A percentile compares a stretch with the other conserved stretches of the same genome.
These are phyloP conservation scores for Aspergillus niger DNA, from an alignment of 2,329 filamentous ascomycete species.

Conservation along the genomic window DNA sequence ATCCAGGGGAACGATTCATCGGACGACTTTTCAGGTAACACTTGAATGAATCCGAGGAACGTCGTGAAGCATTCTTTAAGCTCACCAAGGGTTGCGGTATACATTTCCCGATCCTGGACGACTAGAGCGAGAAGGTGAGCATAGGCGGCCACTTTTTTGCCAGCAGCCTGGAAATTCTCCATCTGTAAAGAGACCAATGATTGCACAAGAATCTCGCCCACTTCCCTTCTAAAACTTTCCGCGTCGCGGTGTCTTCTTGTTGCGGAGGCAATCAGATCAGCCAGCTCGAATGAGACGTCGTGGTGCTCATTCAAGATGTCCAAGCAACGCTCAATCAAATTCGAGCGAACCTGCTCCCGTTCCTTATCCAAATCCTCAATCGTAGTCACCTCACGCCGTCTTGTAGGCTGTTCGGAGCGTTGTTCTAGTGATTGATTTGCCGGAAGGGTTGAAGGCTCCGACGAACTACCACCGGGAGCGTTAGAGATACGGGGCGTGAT, in stretches of 20 bases:
- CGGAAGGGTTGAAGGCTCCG: conserved; percentile 27
- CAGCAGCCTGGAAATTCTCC: conserved; percentile 57
- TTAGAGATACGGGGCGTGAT: conserved; percentile 21
- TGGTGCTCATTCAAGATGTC: conserved; percentile 88
- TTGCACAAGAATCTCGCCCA: conserved; percentile 79
- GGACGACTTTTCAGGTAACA: conserved; percentile 62
- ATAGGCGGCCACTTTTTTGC: conserved; percentile 81
- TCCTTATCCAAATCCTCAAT: conserved; percentile 79
- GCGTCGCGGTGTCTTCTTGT: conserved; percentile 63
- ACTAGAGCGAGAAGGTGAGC: conserved; percentile 88
- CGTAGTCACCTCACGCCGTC: conserved; percentile 49
- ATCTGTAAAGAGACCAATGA: conserved; percentile 72
- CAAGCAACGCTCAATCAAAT: conserved; percentile 84
- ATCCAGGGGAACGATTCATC: conserved; percentile 92
- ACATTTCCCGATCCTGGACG: conserved; percentile 80
- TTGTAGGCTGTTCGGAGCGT: conserved; percentile 26
- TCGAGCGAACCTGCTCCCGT: conserved; percentile 69
- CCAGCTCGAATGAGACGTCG: conserved; percentile 84
- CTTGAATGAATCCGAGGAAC: conserved; percentile 76
- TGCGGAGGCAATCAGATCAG: conserved; percentile 79
- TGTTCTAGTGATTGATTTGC: conserved; percentile 23
- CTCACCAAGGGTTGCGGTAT: conserved; percentile 71
- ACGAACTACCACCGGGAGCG: conserved; percentile 16
- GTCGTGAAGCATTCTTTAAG: conserved; percentile 75
- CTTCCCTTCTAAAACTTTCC: conserved; percentile 65